Base-by-base conservation (phyloP, 139 green algal genomes). In the Spirogloea muscicola region DNA sequence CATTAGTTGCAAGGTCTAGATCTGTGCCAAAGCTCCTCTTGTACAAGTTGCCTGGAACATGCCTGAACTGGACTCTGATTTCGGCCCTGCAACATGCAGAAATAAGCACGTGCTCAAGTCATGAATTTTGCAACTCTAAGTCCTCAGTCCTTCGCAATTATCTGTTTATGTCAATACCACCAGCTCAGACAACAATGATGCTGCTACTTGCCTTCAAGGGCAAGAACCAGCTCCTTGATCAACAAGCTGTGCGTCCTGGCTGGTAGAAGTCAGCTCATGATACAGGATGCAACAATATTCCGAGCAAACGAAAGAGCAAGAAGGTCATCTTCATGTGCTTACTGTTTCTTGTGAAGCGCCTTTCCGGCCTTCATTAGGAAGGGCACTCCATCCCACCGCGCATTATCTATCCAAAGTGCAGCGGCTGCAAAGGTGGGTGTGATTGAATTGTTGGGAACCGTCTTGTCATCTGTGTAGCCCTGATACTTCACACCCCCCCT, bases 321-420 rank as follows among this genome's bases (percentile, higher is more conserved):
- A n/a, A n/a, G n/a, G n/a, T n/a, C n/a, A n/a, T n/a, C n/a, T n/a
- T n/a, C n/a, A n/a, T n/a, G n/a, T n/a, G n/a, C 57, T 57, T 65
- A 65, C 57, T 16, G 10, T 9, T 41, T 76, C 58, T 49, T 90
- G 82, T 95, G 69, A 71, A 99, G 85, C 4, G 95, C 95, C 84
- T 99, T 99, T 49, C 95, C 95, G 4, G 95, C 95, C 86, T 98
- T 98, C 33, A 99, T 85, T 58, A 99, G 79, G 84, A 99, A 97
- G 7, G 95, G 95, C 76, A 99, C 95, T 40, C 94, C 95, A 62
- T 97, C 93, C 95, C 95, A 99, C 3, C 95, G 87, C 25, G 89
- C 84, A 68, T 98, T 99, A 87, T 98, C 89, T 72, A 99, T 95
- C 86, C 93, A 92, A 64, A 97, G 71, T 0, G 88, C 91, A 42